Evolutionary conservation across 2,329 filamentous ascomycete genomes (phyloP), one percentile per base, ranked within the genome.

Genomic region (Chrysosporium queenslandicum): DNA sequence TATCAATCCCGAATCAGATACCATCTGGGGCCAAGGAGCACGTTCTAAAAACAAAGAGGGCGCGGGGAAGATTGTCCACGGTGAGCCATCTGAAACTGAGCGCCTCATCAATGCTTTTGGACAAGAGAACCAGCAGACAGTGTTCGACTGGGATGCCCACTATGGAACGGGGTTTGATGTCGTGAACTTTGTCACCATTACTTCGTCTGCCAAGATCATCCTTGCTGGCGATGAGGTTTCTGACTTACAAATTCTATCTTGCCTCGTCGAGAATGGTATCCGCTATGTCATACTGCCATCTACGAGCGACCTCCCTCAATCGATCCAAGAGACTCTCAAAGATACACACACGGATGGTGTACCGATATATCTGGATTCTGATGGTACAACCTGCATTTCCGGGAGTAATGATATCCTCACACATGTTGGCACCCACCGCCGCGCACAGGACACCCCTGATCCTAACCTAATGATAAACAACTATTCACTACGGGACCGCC

Each of bases 21-120:
- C 71, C 2, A 94, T 98, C 51, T 97, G 90, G 91, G 92, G 92
- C 12, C 90, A 96, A 68, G 92, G 92, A 2, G 91, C 90, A 0
- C 80, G 78, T 0, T 73, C 72, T 5, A 94, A 95, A 70, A 74
- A 72, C 0, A 74, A 74, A 21, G 74, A 74, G 0, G 69, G 73
- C 0, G 88, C 89, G 0, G 71, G 72, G 0, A 61, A 72, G 0
- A 82, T 94, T 9, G 67, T 88, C 52, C 87, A 87, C 57, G 87
- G 85, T 0, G 78, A 87, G 58, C 75, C 77, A 0, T 68, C 73
- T 2, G 80, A 86, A 61, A 82, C 83, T 0, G 69, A 72, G 55
- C 62, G 62, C 21, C 79, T 98, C 72, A 76, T 97, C 39, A 75
- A 74, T 50, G 87, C 86, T 0, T 97, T 98, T 68, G 86, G 88